phyloP scores from a whole-genome alignment of 2,329 filamentous ascomycete genomes.

The Cladosporium velox region DNA sequence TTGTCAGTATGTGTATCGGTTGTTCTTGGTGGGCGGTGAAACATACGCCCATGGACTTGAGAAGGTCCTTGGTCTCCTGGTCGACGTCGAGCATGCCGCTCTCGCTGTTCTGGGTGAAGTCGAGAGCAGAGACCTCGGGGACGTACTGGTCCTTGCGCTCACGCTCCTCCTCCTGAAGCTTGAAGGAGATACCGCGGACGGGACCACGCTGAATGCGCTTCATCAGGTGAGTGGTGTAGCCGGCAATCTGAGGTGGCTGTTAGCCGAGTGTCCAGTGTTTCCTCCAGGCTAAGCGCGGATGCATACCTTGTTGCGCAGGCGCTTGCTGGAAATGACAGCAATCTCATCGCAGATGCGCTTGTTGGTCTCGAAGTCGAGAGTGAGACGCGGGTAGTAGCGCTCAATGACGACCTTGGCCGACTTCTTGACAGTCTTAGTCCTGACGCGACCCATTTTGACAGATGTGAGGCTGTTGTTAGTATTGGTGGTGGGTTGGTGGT shows the following conservation, averaged over 20 bases:
- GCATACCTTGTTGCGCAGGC: slow-evolving; percentile 95
- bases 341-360: slow-evolving; percentile 99
- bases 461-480: slow-evolving; percentile 29
- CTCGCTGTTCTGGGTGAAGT: slow-evolving; percentile 95
- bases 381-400: slow-evolving; percentile 91
- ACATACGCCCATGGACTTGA: slow-evolving; percentile 98
- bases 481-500: slow-evolving; percentile 14
- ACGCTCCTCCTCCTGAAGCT: slow-evolving; percentile 99
- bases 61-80: slow-evolving; percentile 95
- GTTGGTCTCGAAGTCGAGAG: slow-evolving; percentile 99
- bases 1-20: slow-evolving; percentile 12
- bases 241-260: slow-evolving; percentile 71
- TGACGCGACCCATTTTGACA: slow-evolving; percentile 58
- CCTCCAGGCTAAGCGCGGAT: background rate
- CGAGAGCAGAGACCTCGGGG: slow-evolving; percentile 95
- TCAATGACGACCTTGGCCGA: slow-evolving; percentile 99
- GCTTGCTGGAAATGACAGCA: slow-evolving; percentile 98
- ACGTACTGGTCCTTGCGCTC: slow-evolving; percentile 99
- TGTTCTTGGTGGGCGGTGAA: slow-evolving; percentile 22
- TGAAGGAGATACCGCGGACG: slow-evolving; percentile 99
- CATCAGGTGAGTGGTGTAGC: slow-evolving; percentile 96
- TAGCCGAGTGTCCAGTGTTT: background rate
- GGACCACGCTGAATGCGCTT: slow-evolving; percentile 99
- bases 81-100: slow-evolving; percentile 93
- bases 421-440: slow-evolving; percentile 71